Evolutionary conservation across 768 basidiomycete genomes (phyloP).

Genomic region (Boletus vinaceobasis): DNA sequence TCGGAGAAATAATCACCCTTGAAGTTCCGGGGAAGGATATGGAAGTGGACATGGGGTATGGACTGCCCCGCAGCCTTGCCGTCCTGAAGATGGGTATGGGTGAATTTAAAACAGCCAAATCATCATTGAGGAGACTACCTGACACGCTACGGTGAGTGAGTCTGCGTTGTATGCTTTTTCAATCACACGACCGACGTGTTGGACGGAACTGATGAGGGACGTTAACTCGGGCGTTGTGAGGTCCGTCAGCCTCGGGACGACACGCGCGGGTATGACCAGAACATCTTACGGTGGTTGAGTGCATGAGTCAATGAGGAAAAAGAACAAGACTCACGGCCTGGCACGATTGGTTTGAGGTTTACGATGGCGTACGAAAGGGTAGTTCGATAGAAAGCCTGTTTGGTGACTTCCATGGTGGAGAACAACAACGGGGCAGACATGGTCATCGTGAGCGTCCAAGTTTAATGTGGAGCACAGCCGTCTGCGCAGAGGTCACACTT

Average conservation of each 20-base stretch:
- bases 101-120: not conserved
- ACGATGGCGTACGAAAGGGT: constrained; percentile 80
- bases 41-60: constrained; percentile 85
- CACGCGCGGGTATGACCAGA: constrained; percentile 55
- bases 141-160: constrained; percentile 83
- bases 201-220: constrained; percentile 78
- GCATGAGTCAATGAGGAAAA: too few relatives aligned
- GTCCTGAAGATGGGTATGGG: constrained; percentile 50
- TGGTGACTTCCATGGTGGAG: constrained; percentile 76
- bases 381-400: constrained; percentile 70
- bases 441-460: not conserved
- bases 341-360: constrained; percentile 91
- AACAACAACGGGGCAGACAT: constrained; percentile 48
- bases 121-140: constrained; percentile 46
- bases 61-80: constrained; percentile 82
- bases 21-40: constrained; percentile 79
- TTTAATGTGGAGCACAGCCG: constrained; percentile 21
- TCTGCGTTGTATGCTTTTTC: constrained; percentile 82
- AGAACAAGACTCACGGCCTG: constrained; percentile 71
- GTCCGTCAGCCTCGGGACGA: constrained; percentile 55
- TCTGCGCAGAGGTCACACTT: not conserved
- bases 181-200: constrained; percentile 73
- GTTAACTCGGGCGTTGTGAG: constrained; percentile 63
- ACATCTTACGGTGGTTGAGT: constrained; percentile 44
- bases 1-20: constrained; percentile 63